phyloP scores from a whole-genome alignment of 306 rosid genomes.

The Vigna unguiculata region DNA sequence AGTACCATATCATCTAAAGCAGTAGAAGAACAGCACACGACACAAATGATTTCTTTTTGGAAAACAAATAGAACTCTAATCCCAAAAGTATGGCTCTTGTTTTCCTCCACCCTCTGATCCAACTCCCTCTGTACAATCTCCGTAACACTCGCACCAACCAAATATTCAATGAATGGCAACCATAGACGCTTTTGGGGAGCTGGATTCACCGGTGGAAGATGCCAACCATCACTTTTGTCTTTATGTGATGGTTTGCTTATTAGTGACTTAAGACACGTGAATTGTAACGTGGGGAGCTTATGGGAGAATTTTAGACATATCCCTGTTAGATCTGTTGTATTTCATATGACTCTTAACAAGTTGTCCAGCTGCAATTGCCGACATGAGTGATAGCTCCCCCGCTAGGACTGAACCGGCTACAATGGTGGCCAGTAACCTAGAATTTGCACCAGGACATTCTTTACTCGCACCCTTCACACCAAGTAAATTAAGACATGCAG shows the following conservation, averaged over 20 bases:
- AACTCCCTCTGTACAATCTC: conserved; percentile 36
- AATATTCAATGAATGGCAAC: conserved; percentile 1
- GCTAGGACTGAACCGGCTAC: conserved; percentile 75
- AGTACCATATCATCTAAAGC: conserved; percentile 36
- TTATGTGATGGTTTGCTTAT: conserved; percentile 29
- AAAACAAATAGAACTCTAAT: conserved; percentile 3
- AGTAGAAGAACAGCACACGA: conserved; percentile 17
- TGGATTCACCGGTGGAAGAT: conserved; percentile 20
- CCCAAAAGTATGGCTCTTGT: conserved; percentile 41
- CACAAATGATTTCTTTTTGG: conserved; percentile 1
- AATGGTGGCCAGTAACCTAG: conserved; percentile 67
- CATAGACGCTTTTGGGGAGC: conserved; percentile 23
- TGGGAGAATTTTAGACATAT: conserved; percentile 45
- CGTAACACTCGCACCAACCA: conserved; percentile 33
- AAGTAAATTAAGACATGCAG: conserved; percentile 77
- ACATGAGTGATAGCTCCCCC: conserved; percentile 72
- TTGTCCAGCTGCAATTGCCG: conserved; percentile 79
- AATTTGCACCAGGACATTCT: conserved; percentile 68
- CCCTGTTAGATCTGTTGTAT: conserved; percentile 72
- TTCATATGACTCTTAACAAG: conserved; percentile 88
- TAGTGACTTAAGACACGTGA: not conserved
- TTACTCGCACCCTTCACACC: conserved; percentile 75
- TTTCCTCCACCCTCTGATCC: conserved; percentile 41
- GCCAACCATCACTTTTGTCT: conserved; percentile 26
- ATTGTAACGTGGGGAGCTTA: conserved; percentile 36